These are phyloP conservation scores for Cyberlindnera galapagoensis DNA, from an alignment of 805 yeast species.

Conservation along the genomic window DNA sequence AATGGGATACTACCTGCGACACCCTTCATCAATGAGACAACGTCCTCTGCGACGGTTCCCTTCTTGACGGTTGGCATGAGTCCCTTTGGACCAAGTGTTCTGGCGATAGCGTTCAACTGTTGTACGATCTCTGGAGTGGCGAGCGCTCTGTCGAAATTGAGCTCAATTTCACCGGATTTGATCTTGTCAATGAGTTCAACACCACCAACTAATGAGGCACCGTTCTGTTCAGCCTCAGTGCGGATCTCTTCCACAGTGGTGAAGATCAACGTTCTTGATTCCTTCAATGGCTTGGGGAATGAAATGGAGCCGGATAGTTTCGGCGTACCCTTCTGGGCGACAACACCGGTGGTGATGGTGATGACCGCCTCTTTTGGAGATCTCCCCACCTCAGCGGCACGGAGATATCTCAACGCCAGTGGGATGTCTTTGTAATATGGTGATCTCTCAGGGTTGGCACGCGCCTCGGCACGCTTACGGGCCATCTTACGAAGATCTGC, in stretches of 20 bases:
- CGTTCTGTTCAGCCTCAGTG: conserved; percentile 45
- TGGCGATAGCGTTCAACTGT: conserved; percentile 63
- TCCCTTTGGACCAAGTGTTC: conserved; percentile 80
- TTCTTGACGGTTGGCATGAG: conserved; percentile 82
- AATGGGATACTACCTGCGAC: conserved; percentile 68
- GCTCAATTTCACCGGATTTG: conserved; percentile 38
- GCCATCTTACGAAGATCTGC: conserved; percentile 31
- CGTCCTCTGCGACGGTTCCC: conserved; percentile 76
- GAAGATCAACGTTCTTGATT: conserved; percentile 61
- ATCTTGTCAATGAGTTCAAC: conserved; percentile 60
- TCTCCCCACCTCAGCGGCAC: conserved; percentile 91
- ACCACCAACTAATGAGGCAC: conserved; percentile 70
- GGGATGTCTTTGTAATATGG: conserved; percentile 71
- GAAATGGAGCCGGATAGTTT: conserved; percentile 65
- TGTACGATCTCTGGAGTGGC: conserved; percentile 78
- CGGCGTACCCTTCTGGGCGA: conserved; percentile 71
- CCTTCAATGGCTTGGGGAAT: conserved; percentile 68
- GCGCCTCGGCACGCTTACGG: conserved; percentile 32
- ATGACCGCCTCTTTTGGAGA: conserved; percentile 66
- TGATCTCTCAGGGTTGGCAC: conserved; percentile 35
- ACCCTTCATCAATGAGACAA: conserved; percentile 43
- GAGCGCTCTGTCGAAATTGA: conserved; percentile 67
- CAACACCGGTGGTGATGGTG: conserved; percentile 54
- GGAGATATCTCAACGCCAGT: conserved; percentile 65
- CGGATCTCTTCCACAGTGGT: conserved; percentile 49